Percentiles rank a stretch among this genome's conserved stretches.
These are phyloP conservation scores for Mycena maculata DNA, from an alignment of 768 basidiomycete species.

Conservation along the genomic window DNA sequence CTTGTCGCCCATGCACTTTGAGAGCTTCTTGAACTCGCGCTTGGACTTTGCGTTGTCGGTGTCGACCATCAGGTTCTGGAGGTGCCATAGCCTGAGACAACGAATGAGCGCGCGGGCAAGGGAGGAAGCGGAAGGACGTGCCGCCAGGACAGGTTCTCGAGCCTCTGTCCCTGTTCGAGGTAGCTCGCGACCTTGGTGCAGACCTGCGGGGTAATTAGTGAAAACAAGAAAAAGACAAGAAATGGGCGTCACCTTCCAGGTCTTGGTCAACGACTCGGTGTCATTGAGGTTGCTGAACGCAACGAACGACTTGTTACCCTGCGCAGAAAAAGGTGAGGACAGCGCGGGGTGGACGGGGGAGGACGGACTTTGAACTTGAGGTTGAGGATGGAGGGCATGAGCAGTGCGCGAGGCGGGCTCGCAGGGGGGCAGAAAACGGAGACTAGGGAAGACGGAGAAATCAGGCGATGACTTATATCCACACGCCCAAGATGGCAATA, in stretches of 20 bases:
- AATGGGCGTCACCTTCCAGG: conserved; percentile 83
- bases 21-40: conserved; percentile 91
- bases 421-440: not conserved
- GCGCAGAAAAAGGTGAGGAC: conserved; percentile 31
- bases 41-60: conserved; percentile 89
- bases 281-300: conserved; percentile 91
- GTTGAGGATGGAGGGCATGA: conserved; percentile 71
- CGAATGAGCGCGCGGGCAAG: not conserved
- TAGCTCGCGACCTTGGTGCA: conserved; percentile 92
- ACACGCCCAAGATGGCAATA: not conserved
- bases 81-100: conserved; percentile 79
- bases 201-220: conserved; percentile 58
- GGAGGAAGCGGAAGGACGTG: not conserved
- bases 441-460: not conserved
- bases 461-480: conserved; percentile 16
- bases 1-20: conserved; percentile 90
- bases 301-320: conserved; percentile 97
- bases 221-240: conserved; percentile 1
- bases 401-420: not conserved
- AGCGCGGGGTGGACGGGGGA: conserved; percentile 14
- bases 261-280: conserved; percentile 86
- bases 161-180: conserved; percentile 90
- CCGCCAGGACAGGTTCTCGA: conserved; percentile 89
- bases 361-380: conserved; percentile 66
- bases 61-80: conserved; percentile 92